Evolutionary conservation across 495 filamentous ascomycete genomes (phyloP).

Genomic region (Hypoxylon lenormandii): DNA sequence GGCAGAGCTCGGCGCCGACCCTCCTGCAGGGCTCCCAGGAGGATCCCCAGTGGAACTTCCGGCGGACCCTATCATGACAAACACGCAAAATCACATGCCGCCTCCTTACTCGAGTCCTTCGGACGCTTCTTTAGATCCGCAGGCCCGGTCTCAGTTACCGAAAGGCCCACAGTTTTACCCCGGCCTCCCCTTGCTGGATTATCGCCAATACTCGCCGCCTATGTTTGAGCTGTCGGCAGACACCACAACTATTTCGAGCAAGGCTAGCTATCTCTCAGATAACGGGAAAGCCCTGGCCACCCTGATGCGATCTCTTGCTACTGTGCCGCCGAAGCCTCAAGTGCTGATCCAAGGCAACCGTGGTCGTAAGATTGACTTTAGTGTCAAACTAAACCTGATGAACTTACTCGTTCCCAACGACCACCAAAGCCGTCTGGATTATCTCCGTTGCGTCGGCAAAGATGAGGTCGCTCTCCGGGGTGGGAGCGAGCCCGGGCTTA

Average conservation of each 20-base stretch:
- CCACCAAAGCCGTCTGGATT: conserved; percentile 60
- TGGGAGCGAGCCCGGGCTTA: conserved; percentile 53
- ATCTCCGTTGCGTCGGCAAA: conserved; percentile 63
- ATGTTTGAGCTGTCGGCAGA: conserved; percentile 63
- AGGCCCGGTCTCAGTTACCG: conserved; percentile 30
- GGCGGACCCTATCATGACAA: background rate
- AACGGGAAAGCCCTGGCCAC: conserved; percentile 57
- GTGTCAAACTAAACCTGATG: conserved; percentile 66
- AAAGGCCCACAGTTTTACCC: conserved; percentile 55
- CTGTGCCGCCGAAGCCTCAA: conserved; percentile 65
- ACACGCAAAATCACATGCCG: conserved; percentile 39
- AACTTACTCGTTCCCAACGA: conserved; percentile 60
- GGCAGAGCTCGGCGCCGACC: conserved; percentile 38
- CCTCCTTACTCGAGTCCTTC: conserved; percentile 63
- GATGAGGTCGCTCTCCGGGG: conserved; percentile 64
- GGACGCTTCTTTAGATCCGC: conserved; percentile 38
- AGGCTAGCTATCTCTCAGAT: conserved; percentile 56
- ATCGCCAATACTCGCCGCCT: conserved; percentile 62
- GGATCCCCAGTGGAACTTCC: conserved; percentile 23
- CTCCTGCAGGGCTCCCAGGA: conserved; percentile 9
- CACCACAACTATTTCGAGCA: conserved; percentile 58
- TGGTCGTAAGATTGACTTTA: conserved; percentile 58
- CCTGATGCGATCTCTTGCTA: conserved; percentile 60
- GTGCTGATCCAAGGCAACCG: conserved; percentile 61
- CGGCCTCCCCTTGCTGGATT: conserved; percentile 64